These are phyloP conservation scores for Linanthus parryae DNA, from an alignment of 148 eudicot species.

Conservation along the genomic window DNA sequence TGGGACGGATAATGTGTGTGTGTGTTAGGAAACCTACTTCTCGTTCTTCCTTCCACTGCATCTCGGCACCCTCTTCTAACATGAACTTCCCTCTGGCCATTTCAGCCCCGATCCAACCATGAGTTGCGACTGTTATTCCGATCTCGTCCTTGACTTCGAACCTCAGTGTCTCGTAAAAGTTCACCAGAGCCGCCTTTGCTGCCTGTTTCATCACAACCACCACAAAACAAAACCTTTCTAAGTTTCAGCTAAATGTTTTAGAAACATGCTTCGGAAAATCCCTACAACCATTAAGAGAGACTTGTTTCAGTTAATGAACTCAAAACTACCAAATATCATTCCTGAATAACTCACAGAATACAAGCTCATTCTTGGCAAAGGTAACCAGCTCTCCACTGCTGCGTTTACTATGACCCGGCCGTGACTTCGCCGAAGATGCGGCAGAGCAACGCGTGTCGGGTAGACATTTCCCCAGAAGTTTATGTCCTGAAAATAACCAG, in stretches of 20 bases:
- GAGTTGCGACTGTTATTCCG: conserved; percentile 85
- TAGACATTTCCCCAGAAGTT: conserved; percentile 97
- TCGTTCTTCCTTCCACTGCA: conserved; percentile 95
- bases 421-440: conserved; percentile 48
- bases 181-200: conserved; percentile 84
- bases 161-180: conserved; percentile 90
- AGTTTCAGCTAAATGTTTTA: too few species aligned
- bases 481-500: conserved; percentile 49
- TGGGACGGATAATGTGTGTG: not conserved
- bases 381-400: conserved; percentile 89
- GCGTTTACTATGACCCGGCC: conserved; percentile 84
- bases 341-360: conserved; percentile 69
- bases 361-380: conserved; percentile 90
- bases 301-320: too few species aligned
- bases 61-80: conserved; percentile 80
- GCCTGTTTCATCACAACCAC: conserved; percentile 37
- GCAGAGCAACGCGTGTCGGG: conserved; percentile 85
- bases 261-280: too few species aligned
- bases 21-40: conserved; percentile 38
- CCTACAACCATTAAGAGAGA: too few species aligned
- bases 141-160: conserved; percentile 74
- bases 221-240: not conserved
- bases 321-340: too few species aligned
- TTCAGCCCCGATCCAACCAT: conserved; percentile 89
- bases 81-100: conserved; percentile 48